These are phyloP conservation scores for Gliomastix tumulicola DNA, from an alignment of 2,329 filamentous ascomycete species.

Conservation along the genomic window DNA sequence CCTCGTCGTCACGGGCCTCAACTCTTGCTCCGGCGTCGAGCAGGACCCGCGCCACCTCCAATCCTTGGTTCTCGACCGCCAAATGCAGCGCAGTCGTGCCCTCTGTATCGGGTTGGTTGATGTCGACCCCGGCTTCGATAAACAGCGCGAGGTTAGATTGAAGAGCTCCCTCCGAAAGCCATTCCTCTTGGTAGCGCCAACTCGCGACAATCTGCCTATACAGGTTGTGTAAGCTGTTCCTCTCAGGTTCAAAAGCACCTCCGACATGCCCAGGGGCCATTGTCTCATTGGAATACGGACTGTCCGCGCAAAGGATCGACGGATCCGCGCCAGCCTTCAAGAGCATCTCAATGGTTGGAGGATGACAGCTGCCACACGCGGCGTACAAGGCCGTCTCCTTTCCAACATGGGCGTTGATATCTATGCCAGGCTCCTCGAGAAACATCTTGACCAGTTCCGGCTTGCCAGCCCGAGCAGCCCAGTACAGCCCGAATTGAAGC, in stretches of 20 bases:
- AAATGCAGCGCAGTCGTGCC: neutral
- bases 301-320: too few relatives aligned
- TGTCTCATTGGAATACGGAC: too few relatives aligned
- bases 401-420: neutral
- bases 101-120: neutral
- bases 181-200: too few relatives aligned
- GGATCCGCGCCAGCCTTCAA: neutral
- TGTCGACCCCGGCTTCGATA: neutral
- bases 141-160: too few relatives aligned
- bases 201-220: too few relatives aligned
- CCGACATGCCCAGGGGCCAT: too few relatives aligned
- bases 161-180: too few relatives aligned
- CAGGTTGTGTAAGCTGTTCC: too few relatives aligned
- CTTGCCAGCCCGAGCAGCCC: neutral
- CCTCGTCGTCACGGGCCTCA: neutral
- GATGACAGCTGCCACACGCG: neutral
- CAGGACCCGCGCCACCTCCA: neutral
- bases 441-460: neutral
- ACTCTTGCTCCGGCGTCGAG: neutral
- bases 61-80: neutral
- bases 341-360: neutral
- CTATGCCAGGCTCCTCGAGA: neutral
- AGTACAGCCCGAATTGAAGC: neutral
- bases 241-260: too few relatives aligned
- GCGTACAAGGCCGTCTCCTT: neutral